These are phyloP conservation scores for Solanum hybrid DNA, from an alignment of 305 asterid species.

Conservation along the genomic window DNA sequence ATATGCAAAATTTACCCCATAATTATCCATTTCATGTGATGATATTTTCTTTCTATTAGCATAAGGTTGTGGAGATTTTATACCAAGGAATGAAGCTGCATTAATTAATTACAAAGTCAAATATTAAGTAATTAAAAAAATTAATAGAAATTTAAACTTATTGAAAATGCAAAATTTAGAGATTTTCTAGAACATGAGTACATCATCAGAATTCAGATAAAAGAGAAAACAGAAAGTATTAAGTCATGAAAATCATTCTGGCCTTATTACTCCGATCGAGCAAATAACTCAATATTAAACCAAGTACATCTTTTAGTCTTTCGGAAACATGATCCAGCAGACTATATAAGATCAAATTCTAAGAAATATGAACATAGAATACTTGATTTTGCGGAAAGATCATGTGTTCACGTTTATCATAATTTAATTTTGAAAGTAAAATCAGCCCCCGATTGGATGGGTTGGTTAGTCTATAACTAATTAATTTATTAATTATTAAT, in stretches of 20 bases:
- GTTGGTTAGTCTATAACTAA: not conserved
- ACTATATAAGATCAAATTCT: not conserved
- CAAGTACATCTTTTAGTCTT: not conserved
- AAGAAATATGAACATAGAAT: not conserved
- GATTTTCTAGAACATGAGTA: not conserved
- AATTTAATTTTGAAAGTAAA: not conserved
- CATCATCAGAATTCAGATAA: not conserved
- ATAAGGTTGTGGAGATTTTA: conserved; percentile 38
- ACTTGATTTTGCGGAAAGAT: not conserved
- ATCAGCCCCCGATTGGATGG: not conserved
- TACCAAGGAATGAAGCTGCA: conserved; percentile 44
- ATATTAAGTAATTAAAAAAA: too few species aligned
- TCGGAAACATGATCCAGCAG: not conserved
- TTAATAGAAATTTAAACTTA: not conserved
- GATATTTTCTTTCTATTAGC: conserved; percentile 5
- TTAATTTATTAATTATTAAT: not conserved
- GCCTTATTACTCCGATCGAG: not conserved
- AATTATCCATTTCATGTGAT: not conserved
- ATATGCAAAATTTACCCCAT: conserved; percentile 57
- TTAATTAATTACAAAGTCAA: not conserved
- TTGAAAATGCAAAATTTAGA: not conserved
- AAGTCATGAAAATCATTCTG: not conserved
- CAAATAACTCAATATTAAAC: not conserved
- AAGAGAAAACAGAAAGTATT: not conserved
- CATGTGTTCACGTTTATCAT: not conserved